A percentile compares a stretch with the other conserved stretches of the same genome.
Evolutionary conservation across 495 filamentous ascomycete species (phyloP).

Genomic region (Hypoxylon intermedium): DNA sequence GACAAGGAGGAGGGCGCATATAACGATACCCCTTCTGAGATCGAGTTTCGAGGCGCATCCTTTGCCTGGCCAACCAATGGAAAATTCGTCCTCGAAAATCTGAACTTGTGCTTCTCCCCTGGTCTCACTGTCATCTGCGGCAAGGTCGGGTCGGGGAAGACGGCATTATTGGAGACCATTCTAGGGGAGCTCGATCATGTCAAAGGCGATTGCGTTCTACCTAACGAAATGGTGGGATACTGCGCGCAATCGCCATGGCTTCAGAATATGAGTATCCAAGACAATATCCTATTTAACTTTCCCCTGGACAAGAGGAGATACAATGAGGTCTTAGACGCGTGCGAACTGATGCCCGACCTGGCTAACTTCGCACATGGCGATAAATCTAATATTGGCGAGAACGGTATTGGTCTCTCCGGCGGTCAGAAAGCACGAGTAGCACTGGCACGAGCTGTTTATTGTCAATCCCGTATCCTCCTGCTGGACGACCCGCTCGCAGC

Average conservation of each 20-base stretch:
- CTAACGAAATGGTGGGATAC: conserved; percentile 77
- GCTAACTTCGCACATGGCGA: conserved; percentile 90
- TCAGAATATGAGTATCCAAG: conserved; percentile 86
- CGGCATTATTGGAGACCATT: conserved; percentile 77
- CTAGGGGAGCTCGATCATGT: conserved; percentile 78
- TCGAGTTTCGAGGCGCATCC: conserved; percentile 67
- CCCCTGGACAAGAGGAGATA: conserved; percentile 82
- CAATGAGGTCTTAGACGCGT: conserved; percentile 85
- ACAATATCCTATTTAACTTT: conserved; percentile 82
- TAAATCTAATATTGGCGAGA: conserved; percentile 91
- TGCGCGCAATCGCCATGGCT: conserved; percentile 89
- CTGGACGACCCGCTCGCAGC: conserved; percentile 96
- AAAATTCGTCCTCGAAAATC: conserved; percentile 65
- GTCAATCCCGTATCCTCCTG: conserved; percentile 86
- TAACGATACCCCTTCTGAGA: conserved; percentile 34
- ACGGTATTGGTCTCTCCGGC: conserved; percentile 93
- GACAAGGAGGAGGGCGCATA: conserved; percentile 61
- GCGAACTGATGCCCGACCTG: conserved; percentile 90
- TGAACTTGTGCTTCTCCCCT: conserved; percentile 65
- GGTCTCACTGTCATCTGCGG: conserved; percentile 72
- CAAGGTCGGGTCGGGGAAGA: conserved; percentile 81
- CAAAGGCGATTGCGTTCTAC: conserved; percentile 62
- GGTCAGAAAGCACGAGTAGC: conserved; percentile 94
- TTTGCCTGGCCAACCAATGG: conserved; percentile 78
- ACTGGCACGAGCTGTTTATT: conserved; percentile 91